Conservation (phyloP, 805 yeast species). For the Yarrowia yakushimensis region DNA sequence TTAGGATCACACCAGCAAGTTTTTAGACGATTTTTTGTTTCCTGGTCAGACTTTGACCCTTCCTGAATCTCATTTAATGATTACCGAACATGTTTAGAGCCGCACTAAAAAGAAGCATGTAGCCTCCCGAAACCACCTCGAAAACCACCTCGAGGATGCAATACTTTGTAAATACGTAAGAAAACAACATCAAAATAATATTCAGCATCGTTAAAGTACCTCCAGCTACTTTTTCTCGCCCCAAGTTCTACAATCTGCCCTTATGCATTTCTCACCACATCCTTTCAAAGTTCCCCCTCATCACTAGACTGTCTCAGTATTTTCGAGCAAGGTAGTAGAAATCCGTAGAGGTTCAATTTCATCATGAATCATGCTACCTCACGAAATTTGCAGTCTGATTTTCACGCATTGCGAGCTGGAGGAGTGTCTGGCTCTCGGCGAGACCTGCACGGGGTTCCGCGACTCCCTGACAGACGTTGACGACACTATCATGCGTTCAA, state of each 20-base stretch:
- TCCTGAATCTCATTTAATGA: background rate
- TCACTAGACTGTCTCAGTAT: background rate
- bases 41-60: background rate
- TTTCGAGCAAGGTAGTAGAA: background rate
- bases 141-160: background rate
- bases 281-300: slow-evolving; percentile 7
- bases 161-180: background rate
- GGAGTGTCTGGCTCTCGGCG: background rate
- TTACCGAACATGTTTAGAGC: background rate
- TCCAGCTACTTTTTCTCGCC: no score
- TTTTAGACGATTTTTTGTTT: no score
- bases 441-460: background rate
- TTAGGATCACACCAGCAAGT: no score
- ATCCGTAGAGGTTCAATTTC: background rate
- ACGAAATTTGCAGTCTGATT: slow-evolving; percentile 7
- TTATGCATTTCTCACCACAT: background rate
- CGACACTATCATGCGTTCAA: background rate
- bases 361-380: background rate
- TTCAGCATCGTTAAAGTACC: no score
- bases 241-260: background rate
- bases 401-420: background rate
- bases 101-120: background rate
- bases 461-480: background rate
- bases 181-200: background rate
- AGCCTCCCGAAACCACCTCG: background rate